Base-by-base conservation (phyloP, 2,329 filamentous ascomycete genomes). In the Alternaria sp. region DNA sequence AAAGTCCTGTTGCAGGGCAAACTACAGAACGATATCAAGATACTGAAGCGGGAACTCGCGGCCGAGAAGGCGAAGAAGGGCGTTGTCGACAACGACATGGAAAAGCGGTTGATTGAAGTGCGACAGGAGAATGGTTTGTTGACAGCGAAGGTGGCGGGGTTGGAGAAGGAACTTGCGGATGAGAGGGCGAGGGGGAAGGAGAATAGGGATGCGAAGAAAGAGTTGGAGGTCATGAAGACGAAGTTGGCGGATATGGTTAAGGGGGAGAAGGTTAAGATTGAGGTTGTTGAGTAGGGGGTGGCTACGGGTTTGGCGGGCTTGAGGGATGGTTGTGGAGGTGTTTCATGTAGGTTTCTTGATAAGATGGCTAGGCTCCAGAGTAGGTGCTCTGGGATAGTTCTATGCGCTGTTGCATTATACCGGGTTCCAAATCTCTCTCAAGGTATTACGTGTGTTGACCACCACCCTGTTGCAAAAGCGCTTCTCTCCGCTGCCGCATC, bases 401-500 rank as follows among this genome's bases (percentile, higher is more conserved):
- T 17, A 40, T 40, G 36, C 36, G 17, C 8, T 6, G 9, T 17
- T 40, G 15, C 4, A 40, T 40, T 8, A 40, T 10, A 36, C 0
- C 1, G 3, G 8, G 15, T 1, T 2, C n/a, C n/a, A 2, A 17
- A 17, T 4, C 6, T 8, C 9, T 40, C 5, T 8, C 8, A 40
- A 11, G 11, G 5, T 40, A 17, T 36, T 36, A 36, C 32, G 4
- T n/a, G 15, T 36, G 32, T n/a, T 36, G 32, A 36, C 15, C 49
- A 32, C 28, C 28, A 21, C 56, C 12, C 4, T 58, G 56, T 17
- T 58, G 30, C 3, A 51, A 1, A 21, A 63, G 47, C 28, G 46
- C 17, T 25, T 63, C 60, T 30, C 61, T 17, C 26, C 43, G 28
- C 25, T 63, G 57, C n/a, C 63, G 26, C 15, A 66, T 45, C 3